phyloP scores from a whole-genome alignment of 2,329 filamentous ascomycete species.

The Chrysosporium keratinophilum region DNA sequence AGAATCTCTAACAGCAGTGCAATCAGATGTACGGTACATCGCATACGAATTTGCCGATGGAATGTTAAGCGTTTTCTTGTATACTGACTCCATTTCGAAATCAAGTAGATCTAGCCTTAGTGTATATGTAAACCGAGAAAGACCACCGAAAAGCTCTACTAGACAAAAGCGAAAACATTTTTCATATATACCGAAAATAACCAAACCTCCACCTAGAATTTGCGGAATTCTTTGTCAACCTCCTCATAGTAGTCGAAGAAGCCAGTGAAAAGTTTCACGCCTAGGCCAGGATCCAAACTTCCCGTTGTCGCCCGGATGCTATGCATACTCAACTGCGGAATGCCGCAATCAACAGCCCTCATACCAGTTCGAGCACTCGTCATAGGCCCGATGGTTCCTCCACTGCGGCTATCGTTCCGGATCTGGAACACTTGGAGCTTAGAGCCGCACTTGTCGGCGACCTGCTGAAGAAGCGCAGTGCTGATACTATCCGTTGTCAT shows the following conservation, averaged over 20 bases:
- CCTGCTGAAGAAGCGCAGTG: slow-evolving; percentile 64
- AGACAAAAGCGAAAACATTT: neutral
- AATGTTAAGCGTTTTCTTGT: neutral
- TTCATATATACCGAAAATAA: neutral
- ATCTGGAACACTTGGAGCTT: slow-evolving; percentile 87
- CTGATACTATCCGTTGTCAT: slow-evolving; percentile 92
- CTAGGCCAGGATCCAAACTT: slow-evolving; percentile 72
- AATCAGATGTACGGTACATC: no score
- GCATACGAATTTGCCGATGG: no score
- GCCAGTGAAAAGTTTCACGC: slow-evolving; percentile 77
- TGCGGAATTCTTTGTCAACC: slow-evolving; percentile 66
- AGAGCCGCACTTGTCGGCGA: slow-evolving; percentile 62
- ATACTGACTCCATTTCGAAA: neutral
- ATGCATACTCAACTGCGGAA: slow-evolving; percentile 92
- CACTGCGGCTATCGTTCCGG: slow-evolving; percentile 76
- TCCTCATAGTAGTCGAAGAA: slow-evolving; percentile 80
- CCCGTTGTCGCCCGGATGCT: slow-evolving; percentile 82
- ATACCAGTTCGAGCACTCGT: slow-evolving; percentile 71
- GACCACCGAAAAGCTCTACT: no score
- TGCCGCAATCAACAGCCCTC: slow-evolving; percentile 72
- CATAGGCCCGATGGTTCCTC: slow-evolving; percentile 92
- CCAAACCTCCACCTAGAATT: slow-evolving; percentile 21
- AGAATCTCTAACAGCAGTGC: no score
- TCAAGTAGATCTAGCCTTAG: neutral
- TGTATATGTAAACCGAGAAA: slow-evolving; percentile 1